phyloP scores from a whole-genome alignment of 371 early-diverging fungal species.

The Syncephalastrum contaminatum region DNA sequence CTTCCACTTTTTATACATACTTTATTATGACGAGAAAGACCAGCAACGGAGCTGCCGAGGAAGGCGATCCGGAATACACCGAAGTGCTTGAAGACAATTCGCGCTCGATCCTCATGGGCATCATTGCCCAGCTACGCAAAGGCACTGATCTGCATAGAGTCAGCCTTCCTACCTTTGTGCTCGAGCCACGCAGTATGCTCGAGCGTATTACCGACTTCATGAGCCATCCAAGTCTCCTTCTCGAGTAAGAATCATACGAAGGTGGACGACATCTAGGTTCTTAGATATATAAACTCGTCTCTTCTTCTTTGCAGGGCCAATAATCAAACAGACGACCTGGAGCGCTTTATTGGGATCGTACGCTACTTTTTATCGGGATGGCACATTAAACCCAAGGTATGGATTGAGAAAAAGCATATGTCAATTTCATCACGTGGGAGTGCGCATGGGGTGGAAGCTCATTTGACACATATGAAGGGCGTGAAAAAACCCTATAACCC shows the following conservation, averaged over 20 bases:
- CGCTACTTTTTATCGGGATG: conserved; percentile 94
- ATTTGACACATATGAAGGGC: conserved; percentile 54
- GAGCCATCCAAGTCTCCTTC: conserved; percentile 87
- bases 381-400: conserved; percentile 93
- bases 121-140: conserved; percentile 85
- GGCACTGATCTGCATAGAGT: conserved; percentile 89
- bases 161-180: conserved; percentile 94
- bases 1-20: conserved; percentile 4
- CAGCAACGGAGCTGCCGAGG: not conserved
- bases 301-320: conserved; percentile 42
- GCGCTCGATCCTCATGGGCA: conserved; percentile 79
- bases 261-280: too few relatives aligned
- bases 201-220: conserved; percentile 96
- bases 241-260: conserved; percentile 57
- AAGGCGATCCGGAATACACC: conserved; percentile 46
- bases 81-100: conserved; percentile 90
- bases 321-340: conserved; percentile 66
- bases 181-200: conserved; percentile 93
- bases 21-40: conserved; percentile 14
- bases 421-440: conserved; percentile 6
- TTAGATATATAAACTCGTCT: conserved; percentile 1
- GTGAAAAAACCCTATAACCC: conserved; percentile 98
- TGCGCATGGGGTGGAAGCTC: not conserved
- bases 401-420: conserved; percentile 1
- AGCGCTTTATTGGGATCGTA: conserved; percentile 88